Evolutionary conservation across 2,329 filamentous ascomycete species (phyloP), one percentile per base, ranked within the genome.

Genomic region (Trichoderma citrinoviride): DNA sequence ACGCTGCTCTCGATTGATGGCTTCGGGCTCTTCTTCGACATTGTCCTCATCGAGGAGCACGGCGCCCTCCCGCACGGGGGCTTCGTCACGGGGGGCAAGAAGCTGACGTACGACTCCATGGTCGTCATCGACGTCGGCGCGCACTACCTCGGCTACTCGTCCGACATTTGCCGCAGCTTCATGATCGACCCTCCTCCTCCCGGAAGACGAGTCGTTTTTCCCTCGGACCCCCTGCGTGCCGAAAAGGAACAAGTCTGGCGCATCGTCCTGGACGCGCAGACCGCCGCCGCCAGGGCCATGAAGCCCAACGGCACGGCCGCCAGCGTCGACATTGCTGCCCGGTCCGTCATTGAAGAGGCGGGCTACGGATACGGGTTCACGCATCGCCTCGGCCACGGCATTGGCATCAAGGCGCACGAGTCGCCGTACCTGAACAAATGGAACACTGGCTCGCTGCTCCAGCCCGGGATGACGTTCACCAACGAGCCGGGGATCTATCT

Each of bases 341-440:
- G 86, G 1, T 74, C 75, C 0, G 78, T 88, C 21, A 88, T 89
- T 56, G 79, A 82, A 14, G 73, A 81, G 12, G 85, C 84, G 0
- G 86, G 85, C 0, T 61, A 61, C 21, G 57, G 57, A 7, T 50
- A 61, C 7, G 57, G 57, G 17, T 89, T 89, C 67, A 88, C 86
- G 1, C 86, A 89, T 68, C 80, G 86, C 1, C 76, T 89, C 1
- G 86, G 86, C 1, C 87, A 89, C 69, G 83, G 86, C 1, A 87
- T 89, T 54, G 87, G 86, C 0, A 87, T 89, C 71, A 88, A 89
- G 74, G 86, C 86, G 1, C 86, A 88, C 67, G 86, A 89, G 71
- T 85, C 83, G 33, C 86, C 86, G 0, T 89, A 88, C 68, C 75
- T 89, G 37, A 87, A 89, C 71, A 85, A 87, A 70, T 87, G 84